phyloP scores from a whole-genome alignment of 108 stramenopile genomes.

The Cyclotella sp. region DNA sequence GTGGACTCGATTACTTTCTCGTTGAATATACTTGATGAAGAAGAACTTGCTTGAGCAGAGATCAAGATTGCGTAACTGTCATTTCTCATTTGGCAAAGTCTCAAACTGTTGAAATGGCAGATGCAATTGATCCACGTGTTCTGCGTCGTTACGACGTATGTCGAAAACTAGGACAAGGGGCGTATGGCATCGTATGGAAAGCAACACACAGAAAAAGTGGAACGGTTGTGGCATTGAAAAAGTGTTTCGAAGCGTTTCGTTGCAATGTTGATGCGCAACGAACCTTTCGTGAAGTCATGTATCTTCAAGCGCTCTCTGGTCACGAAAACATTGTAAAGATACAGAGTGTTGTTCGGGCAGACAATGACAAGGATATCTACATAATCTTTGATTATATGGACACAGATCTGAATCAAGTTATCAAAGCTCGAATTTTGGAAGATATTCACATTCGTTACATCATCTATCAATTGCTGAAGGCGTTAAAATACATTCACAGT shows the following conservation, averaged over 20 bases:
- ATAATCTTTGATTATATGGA: conserved; percentile 89
- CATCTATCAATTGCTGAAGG: conserved; percentile 83
- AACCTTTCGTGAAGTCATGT: conserved; percentile 80
- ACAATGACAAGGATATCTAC: conserved; percentile 88
- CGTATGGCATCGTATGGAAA: conserved; percentile 88
- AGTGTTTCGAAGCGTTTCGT: conserved; percentile 90
- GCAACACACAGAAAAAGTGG: conserved; percentile 71
- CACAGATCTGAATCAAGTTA: conserved; percentile 88
- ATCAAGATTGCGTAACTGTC: too few species aligned
- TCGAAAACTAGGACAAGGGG: conserved; percentile 56
- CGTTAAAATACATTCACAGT: conserved; percentile 85
- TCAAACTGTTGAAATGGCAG: conserved; percentile 31
- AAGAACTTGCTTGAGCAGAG: too few species aligned
- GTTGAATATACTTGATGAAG: too few species aligned
- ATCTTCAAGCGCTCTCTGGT: conserved; percentile 67
- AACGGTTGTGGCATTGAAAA: conserved; percentile 79
- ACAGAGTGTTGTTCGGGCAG: conserved; percentile 74
- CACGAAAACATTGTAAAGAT: conserved; percentile 88
- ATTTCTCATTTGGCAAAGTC: too few species aligned
- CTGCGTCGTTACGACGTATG: conserved; percentile 45
- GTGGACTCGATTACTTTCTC: too few species aligned
- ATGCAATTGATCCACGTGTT: conserved; percentile 51
- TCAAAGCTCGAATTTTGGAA: conserved; percentile 73
- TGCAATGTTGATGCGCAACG: conserved; percentile 80
- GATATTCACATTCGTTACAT: conserved; percentile 82